phyloP scores from a whole-genome alignment of 345 rosid genomes.

The Camelina hispida region DNA sequence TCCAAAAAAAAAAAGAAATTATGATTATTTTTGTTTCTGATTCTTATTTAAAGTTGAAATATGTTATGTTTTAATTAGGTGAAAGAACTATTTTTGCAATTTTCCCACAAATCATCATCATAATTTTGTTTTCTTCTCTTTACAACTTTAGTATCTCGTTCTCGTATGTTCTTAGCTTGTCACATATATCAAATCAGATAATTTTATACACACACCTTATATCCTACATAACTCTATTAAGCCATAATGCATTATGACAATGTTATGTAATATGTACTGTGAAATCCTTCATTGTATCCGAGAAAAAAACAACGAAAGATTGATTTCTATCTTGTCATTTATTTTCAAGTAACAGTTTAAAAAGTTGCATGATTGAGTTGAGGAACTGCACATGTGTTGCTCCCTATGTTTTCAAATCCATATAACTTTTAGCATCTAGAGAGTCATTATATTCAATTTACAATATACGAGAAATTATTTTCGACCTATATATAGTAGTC shows the following conservation, averaged over 20 bases:
- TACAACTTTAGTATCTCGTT: background rate
- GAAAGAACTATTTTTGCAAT: background rate
- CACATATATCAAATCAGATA: slow-evolving; percentile 8
- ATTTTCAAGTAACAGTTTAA: slow-evolving; percentile 18
- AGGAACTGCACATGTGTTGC: slow-evolving; percentile 36
- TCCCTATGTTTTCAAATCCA: slow-evolving; percentile 23
- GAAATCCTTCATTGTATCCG: slow-evolving; percentile 3
- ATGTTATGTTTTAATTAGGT: background rate
- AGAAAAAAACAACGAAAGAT: background rate
- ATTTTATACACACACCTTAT: background rate
- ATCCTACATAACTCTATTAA: slow-evolving; percentile 1
- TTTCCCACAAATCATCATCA: background rate
- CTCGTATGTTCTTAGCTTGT: slow-evolving; percentile 14
- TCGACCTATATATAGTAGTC: background rate
- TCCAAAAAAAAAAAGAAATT: too few relatives aligned
- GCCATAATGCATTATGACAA: slow-evolving; percentile 3
- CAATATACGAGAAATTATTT: background rate
- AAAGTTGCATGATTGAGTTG: slow-evolving; percentile 38
- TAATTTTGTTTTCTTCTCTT: background rate
- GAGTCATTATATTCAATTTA: background rate
- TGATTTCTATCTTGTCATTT: background rate
- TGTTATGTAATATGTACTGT: slow-evolving; percentile 9
- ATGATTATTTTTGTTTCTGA: too few relatives aligned
- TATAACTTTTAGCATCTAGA: background rate
- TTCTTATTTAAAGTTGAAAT: background rate